Conservation (phyloP, 1,284 basidiomycete species). For the Apiotrichum porosum region DNA sequence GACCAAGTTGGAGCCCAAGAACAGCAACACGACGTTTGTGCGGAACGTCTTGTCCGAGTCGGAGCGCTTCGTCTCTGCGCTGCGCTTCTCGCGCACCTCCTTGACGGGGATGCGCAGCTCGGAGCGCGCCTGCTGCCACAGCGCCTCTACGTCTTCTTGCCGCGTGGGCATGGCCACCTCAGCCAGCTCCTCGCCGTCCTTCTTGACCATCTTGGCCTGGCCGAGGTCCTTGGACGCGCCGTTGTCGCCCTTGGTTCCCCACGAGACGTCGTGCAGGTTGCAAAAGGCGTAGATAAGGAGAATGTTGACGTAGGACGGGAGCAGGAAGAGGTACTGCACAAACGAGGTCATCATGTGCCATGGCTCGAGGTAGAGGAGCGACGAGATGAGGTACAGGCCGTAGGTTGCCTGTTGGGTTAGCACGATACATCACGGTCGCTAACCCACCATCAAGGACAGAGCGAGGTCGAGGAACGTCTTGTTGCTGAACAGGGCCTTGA, state of each 20-base stretch:
- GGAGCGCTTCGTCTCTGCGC: slow-evolving; percentile 81
- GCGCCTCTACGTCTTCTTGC: slow-evolving; percentile 75
- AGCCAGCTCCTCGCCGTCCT: slow-evolving; percentile 70
- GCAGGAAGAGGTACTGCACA: slow-evolving; percentile 43
- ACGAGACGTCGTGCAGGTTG: slow-evolving; percentile 75
- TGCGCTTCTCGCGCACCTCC: slow-evolving; percentile 71
- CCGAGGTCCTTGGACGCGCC: slow-evolving; percentile 78
- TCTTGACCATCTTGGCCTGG: slow-evolving; percentile 78
- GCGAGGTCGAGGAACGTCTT: slow-evolving; percentile 71
- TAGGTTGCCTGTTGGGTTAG: slow-evolving; percentile 64
- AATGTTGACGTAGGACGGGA: slow-evolving; percentile 72
- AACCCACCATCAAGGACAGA: slow-evolving; percentile 34
- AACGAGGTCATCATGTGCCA: slow-evolving; percentile 95
- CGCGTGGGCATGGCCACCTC: slow-evolving; percentile 77
- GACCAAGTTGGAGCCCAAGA: slow-evolving; percentile 78
- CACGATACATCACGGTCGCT: neutral
- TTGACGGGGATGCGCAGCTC: slow-evolving; percentile 56
- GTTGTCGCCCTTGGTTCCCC: slow-evolving; percentile 89
- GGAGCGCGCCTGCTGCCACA: slow-evolving; percentile 69
- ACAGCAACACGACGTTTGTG: slow-evolving; percentile 77
- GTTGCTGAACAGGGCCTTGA: slow-evolving; percentile 60
- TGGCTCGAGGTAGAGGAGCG: slow-evolving; percentile 79
- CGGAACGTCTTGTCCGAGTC: slow-evolving; percentile 53
- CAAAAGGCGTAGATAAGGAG: slow-evolving; percentile 65
- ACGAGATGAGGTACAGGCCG: slow-evolving; percentile 79